These are phyloP conservation scores for Alternaria incomplexa DNA, from an alignment of 2,329 filamentous ascomycete species.

Conservation along the genomic window DNA sequence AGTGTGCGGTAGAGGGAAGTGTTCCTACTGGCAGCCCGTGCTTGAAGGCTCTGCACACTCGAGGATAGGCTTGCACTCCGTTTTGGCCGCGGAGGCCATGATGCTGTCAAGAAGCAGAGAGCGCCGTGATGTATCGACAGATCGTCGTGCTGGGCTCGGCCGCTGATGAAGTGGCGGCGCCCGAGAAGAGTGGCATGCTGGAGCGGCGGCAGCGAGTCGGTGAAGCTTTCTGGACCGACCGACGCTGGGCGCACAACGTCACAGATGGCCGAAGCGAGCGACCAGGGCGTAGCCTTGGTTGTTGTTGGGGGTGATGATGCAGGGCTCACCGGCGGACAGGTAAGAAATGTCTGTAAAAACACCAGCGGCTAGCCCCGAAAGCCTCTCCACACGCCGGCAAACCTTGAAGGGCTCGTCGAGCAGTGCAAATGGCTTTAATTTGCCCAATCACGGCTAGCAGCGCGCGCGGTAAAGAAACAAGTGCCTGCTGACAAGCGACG, in stretches of 20 bases:
- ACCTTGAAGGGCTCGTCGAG: background rate
- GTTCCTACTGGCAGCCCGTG: slow-evolving; percentile 30
- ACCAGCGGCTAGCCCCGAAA: slow-evolving; percentile 9
- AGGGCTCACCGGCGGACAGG: slow-evolving; percentile 5
- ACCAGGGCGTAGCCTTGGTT: slow-evolving; percentile 5
- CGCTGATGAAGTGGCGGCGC: background rate
- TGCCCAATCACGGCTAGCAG: background rate
- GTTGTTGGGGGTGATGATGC: slow-evolving; percentile 8
- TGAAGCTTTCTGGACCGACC: slow-evolving; percentile 18
- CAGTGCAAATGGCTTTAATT: background rate
- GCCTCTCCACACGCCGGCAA: background rate
- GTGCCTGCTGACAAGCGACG: background rate
- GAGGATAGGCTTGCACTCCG: slow-evolving; percentile 26
- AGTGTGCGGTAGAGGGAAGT: slow-evolving; percentile 23
- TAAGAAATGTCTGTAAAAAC: slow-evolving; percentile 2
- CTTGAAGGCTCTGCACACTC: slow-evolving; percentile 19
- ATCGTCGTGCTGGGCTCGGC: background rate
- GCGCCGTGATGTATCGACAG: background rate
- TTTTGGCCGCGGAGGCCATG: slow-evolving; percentile 22
- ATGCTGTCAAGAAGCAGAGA: background rate
- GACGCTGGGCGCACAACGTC: background rate
- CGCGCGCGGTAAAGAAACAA: background rate
- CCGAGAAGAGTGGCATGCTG: background rate
- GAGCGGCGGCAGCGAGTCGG: slow-evolving; percentile 20
- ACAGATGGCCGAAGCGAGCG: background rate